Percentiles rank a stretch among this genome's conserved stretches.
phyloP scores from a whole-genome alignment of 768 basidiomycete genomes.

The Kwoniella mangroviensis region DNA sequence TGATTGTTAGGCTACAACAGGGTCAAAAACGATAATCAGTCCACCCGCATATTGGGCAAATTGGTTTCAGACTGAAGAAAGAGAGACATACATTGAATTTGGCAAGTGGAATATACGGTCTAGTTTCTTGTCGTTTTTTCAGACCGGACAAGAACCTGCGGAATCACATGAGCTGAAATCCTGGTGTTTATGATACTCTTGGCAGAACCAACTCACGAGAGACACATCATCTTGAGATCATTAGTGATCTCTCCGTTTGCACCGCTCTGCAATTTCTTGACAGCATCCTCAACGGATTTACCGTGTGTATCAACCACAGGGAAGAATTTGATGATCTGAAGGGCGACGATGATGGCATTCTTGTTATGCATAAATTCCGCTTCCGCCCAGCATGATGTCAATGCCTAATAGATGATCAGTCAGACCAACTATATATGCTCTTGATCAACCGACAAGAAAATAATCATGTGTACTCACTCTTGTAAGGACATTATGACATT shows the following conservation, averaged over 20 bases:
- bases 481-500: constrained; percentile 80
- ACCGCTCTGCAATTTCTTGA: constrained; percentile 32
- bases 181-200: no score
- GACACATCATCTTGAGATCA: constrained; percentile 33
- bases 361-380: constrained; percentile 97
- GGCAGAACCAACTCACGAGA: constrained; percentile 18
- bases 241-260: constrained; percentile 23
- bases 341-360: constrained; percentile 91
- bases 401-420: constrained; percentile 61
- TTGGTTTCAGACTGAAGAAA: background rate
- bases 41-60: no score
- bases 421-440: background rate
- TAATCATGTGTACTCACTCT: constrained; percentile 63
- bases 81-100: constrained; percentile 33
- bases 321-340: constrained; percentile 87
- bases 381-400: constrained; percentile 79
- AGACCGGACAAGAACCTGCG: constrained; percentile 29
- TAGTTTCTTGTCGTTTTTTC: constrained; percentile 35
- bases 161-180: background rate
- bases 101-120: constrained; percentile 34
- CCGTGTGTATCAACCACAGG: constrained; percentile 68
- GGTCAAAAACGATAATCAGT: background rate
- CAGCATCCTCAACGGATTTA: constrained; percentile 35
- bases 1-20: constrained; percentile 11
- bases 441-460: background rate